Conservation (phyloP, 2,329 filamentous ascomycete genomes). For the Apiospora rasikravindrae region DNA sequence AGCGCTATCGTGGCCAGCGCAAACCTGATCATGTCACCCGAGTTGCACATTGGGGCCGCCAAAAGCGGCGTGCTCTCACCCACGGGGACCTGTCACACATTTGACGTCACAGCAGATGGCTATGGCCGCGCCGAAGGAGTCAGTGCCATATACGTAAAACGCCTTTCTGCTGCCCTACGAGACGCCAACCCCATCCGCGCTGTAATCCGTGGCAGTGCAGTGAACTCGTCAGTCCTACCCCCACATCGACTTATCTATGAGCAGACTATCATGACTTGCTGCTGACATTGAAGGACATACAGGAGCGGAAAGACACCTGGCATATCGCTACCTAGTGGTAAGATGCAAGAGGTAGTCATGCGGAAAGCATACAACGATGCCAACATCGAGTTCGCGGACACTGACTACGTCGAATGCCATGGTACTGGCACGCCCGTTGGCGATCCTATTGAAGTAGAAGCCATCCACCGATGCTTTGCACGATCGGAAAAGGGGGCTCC, state of each 20-base stretch:
- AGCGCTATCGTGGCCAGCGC: conserved; percentile 42
- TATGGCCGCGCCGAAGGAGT: too few relatives aligned
- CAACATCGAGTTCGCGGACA: not conserved
- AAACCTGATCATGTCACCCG: conserved; percentile 41
- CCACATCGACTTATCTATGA: too few relatives aligned
- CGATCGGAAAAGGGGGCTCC: not conserved
- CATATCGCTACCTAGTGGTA: not conserved
- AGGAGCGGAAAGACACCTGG: not conserved
- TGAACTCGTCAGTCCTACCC: not conserved
- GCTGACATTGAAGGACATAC: not conserved
- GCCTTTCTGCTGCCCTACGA: too few relatives aligned
- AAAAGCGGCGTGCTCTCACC: conserved; percentile 42
- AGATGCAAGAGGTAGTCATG: conserved; percentile 31
- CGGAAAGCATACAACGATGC: conserved; percentile 22
- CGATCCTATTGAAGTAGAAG: not conserved
- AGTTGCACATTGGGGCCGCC: conserved; percentile 36
- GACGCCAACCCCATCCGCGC: too few relatives aligned
- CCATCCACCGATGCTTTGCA: not conserved
- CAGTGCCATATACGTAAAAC: too few relatives aligned
- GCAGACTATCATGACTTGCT: too few relatives aligned
- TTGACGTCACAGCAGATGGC: conserved; percentile 35
- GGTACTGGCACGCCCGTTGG: not conserved
- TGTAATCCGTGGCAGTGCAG: conserved; percentile 26
- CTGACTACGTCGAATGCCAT: conserved; percentile 30
- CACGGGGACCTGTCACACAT: conserved; percentile 37